Base-by-base conservation (phyloP, 331 rosid genomes). In the Arachis monticola region DNA sequence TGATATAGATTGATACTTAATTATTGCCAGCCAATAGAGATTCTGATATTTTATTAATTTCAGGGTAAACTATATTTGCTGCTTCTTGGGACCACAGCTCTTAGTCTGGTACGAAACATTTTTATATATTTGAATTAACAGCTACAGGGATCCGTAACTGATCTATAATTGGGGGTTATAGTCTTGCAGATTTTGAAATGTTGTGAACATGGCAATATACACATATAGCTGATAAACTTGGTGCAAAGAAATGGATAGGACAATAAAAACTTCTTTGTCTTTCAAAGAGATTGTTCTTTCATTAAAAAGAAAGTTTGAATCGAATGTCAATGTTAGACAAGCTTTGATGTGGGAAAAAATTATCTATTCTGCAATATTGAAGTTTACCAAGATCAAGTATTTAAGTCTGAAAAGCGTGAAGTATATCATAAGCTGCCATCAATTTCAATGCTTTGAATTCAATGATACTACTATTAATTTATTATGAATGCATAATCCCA, bases 1-100 rank as follows among this genome's bases (percentile, higher is more conserved):
- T 46, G 31, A 35, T 69, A 51, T 66, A 50, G 51, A 17, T 70
- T 65, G 67, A 74, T 74, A 40, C 40, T n/a, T n/a, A n/a, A n/a
- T n/a, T n/a, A n/a, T n/a, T 59, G 73, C 30, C 12, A n/a, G 55
- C 52, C 42, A 35, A 22, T 52, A 45, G 47, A 63, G 58, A 44
- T 66, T 73, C 70, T 77, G 60, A 81, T 77, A 42, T 52, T 53
- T 59, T 61, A 69, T 55, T 64, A 22, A 58, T 84, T 84, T 65
- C 93, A 95, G 97, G 99, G 96, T 32, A 95, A 95, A 81, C 78
- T 95, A 65, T 95, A 94, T 83, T 77, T 95, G 56, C 81, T 95
- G 85, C 97, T 92, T 66, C 97, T 95, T 61, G 96, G 99, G 74
- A 90, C 97, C 63, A 95, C 99, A 10, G 99, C 99, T 74, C 96